Base-by-base conservation (phyloP, 352 stramenopile species). In the Phytophthora kernoviae region DNA sequence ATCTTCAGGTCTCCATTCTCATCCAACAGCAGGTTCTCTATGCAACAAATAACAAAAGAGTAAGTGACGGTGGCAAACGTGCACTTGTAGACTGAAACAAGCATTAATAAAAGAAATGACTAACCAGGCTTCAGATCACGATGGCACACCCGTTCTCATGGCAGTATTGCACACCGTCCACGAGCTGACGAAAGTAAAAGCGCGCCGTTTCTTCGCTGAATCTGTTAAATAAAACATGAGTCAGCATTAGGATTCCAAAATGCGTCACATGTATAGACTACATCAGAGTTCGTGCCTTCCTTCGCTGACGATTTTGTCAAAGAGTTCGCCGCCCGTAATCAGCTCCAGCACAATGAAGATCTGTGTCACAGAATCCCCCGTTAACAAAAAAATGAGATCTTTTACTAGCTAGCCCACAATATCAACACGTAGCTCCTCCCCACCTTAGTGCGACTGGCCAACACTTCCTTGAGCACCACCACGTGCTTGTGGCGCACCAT, bases 161-260 rank as follows among this genome's bases (percentile, higher is more conserved):
- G 66, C 97, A 99, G 68, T 99, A 99, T 54, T 89, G 76, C 26
- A 99, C 96, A 47, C 96, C 97, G 37, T 97, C 94, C 27, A 99
- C 87, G 39, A 99, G 89, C 79, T 99, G 96, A 32, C 79, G 88
- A 70, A 99, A 99, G 78, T 99, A 99, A 70, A 99, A 98, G 47
- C 96, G 88, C 22, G 96, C 96, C 60, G 97, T 98, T 49, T 97
- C 96, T 70, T 99, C 98, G 55, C 84, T 96, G 62, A 99, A 98
- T 52, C 89, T 87, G 42, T 58, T 22, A 17, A 32, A 14, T 22
- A 32, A 66, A 9, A 40, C 18, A 73, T 70, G 46, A 74, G 60
- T 65, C 52, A 71, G 63, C 45, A 51, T 7, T n/a, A 44, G 22
- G 12, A 39, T 17, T 62, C 36, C 32, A 42, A 44, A 37, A 63